These are phyloP conservation scores for Obba rivulosa DNA, from an alignment of 768 basidiomycete species.

Conservation along the genomic window DNA sequence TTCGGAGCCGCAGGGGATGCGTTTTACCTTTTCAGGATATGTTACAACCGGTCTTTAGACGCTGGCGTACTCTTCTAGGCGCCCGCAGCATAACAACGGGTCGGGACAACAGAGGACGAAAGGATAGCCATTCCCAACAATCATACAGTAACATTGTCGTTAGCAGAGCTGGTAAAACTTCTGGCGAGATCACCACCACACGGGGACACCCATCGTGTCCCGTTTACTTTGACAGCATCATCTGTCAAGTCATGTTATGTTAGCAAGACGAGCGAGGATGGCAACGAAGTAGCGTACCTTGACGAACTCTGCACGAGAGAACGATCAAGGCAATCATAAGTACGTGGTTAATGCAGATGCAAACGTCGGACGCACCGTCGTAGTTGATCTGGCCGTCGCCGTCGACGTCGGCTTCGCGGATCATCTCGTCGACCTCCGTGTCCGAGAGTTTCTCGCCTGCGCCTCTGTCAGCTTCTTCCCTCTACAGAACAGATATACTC, in stretches of 20 bases:
- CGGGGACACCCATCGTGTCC: background rate
- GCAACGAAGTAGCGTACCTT: constrained; percentile 38
- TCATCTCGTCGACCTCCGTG: constrained; percentile 92
- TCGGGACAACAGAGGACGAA: too few species aligned
- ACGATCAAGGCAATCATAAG: constrained; percentile 4
- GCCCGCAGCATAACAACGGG: too few species aligned
- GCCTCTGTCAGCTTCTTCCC: background rate
- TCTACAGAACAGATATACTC: constrained; percentile 18
- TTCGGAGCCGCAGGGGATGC: too few species aligned
- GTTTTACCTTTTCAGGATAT: too few species aligned
- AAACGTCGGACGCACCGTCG: constrained; percentile 45
- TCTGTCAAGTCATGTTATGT: constrained; percentile 33
- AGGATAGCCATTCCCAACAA: too few species aligned
- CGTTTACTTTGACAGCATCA: constrained; percentile 68
- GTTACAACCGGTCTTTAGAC: too few species aligned
- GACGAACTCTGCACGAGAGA: constrained; percentile 57
- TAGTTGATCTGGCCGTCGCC: constrained; percentile 94
- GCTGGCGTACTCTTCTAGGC: too few species aligned
- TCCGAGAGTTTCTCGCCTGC: constrained; percentile 84
- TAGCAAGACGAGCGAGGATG: background rate
- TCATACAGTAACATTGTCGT: too few species aligned
- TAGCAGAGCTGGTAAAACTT: too few species aligned
- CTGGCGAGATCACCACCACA: too few species aligned
- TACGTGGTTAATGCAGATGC: background rate
- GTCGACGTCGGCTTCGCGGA: constrained; percentile 91